Evolutionary conservation across 1,139 yeast species (phyloP), one percentile per base, ranked within the genome.

Genomic region (Lizanozyma gosingica): DNA sequence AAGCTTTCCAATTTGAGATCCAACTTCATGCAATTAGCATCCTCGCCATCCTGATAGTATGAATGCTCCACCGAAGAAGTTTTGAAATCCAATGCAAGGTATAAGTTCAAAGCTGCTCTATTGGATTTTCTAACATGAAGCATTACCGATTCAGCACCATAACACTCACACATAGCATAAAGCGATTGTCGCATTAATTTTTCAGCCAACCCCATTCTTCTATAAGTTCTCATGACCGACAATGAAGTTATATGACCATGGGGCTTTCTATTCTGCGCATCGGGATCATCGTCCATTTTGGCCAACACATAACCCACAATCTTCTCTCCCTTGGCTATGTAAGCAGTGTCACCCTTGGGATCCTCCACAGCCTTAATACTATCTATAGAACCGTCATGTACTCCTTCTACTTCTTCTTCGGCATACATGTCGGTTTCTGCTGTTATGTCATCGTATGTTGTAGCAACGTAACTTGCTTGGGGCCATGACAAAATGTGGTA

Each of bases 401-500:
- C 53, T 36, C 50, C 47, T 22, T 57, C 63, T 4, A 54, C 61
- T 32, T 55, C 61, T 17, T 60, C 63, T 17, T 65, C 71, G 18
- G 55, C 58, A 14, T 62, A 47, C 17, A 43, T 52, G 18, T 50
- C 61, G 33, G 56, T 59, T 40, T 69, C 75, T 2, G 74, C 51
- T 8, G 45, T 51, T 17, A 55, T 51, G 38, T 60, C 63, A 41
- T 69, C 74, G 51, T 63, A 79, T 1, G 94, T 85, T 1, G 94
- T 83, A 17, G 98, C 98, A 33, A 92, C 98, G 65, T 82, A 92
- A 39, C 96, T 86, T 4, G 95, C 94, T 59, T 92, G 96, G 2
- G 99, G 98, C 98, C 98, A 92, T 35, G 97, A 83, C 43, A 90
- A 67, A 15, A 88, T 76, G 60, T 92, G 99, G 60, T 92, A 92